Conservation (phyloP, 352 stramenopile genomes). For the Elongisporangium anandrum region DNA sequence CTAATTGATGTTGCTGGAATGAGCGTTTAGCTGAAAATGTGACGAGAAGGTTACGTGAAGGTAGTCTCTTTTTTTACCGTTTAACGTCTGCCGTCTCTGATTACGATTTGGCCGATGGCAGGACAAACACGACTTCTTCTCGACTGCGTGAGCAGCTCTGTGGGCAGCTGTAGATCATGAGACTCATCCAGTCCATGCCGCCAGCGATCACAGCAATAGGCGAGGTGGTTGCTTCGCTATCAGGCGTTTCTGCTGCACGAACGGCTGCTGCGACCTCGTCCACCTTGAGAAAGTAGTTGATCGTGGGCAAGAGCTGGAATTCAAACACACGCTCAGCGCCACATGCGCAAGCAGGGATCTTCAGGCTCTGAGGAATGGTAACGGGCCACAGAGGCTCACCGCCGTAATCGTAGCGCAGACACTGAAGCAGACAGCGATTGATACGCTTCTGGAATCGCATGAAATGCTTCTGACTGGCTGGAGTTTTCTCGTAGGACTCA, state of each 20-base stretch:
- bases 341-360: constrained; percentile 51
- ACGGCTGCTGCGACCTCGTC: constrained; percentile 42
- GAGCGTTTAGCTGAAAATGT: not conserved
- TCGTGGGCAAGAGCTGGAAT: constrained; percentile 77
- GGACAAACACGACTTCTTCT: constrained; percentile 69
- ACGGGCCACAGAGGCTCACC: constrained; percentile 79
- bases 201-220: constrained; percentile 9
- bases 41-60: constrained; percentile 6
- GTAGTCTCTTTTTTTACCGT: constrained; percentile 6
- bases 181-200: constrained; percentile 81
- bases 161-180: constrained; percentile 75
- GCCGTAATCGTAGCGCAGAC: constrained; percentile 82
- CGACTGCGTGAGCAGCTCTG: constrained; percentile 52
- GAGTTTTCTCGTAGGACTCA: constrained; percentile 82
- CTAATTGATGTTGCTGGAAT: not conserved
- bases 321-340: constrained; percentile 71
- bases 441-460: constrained; percentile 86
- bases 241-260: constrained; percentile 5
- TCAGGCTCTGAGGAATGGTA: constrained; percentile 37
- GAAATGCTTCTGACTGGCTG: constrained; percentile 66
- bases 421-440: constrained; percentile 67
- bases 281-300: constrained; percentile 85
- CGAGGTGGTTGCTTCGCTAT: not conserved
- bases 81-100: not conserved
- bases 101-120: constrained; percentile 25